A percentile compares a stretch with the other conserved stretches of the same genome.
These are phyloP conservation scores for Talaromyces verruculosus DNA, from an alignment of 2,329 filamentous ascomycete species.

Conservation along the genomic window DNA sequence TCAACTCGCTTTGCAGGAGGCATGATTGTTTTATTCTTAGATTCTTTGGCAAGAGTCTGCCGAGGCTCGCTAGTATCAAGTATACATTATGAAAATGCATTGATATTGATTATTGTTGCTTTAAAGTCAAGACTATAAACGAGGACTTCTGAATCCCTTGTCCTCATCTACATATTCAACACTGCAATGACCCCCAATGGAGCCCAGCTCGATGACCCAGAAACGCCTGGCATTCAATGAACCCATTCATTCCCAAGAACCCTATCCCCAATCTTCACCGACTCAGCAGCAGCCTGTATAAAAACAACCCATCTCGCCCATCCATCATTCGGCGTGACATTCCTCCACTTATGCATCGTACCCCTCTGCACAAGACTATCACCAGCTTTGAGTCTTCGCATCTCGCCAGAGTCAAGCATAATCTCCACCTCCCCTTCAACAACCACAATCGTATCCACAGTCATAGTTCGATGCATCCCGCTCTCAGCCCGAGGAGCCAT, in stretches of 20 bases:
- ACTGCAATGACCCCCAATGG: no score
- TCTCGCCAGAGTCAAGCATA: constrained; percentile 54
- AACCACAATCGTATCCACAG: constrained; percentile 56
- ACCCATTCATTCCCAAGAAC: constrained; percentile 9
- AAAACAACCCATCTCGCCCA: constrained; percentile 51
- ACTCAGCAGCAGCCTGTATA: constrained; percentile 3
- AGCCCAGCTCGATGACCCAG: no score
- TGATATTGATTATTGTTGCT: background rate
- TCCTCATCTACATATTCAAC: no score
- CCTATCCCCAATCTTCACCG: background rate
- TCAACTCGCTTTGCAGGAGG: constrained; percentile 21
- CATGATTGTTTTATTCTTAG: constrained; percentile 7
- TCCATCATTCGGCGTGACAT: constrained; percentile 45
- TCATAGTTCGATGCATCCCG: constrained; percentile 56
- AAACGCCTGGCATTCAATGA: background rate
- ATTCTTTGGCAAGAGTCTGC: background rate
- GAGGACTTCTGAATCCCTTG: no score
- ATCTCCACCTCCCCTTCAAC: constrained; percentile 56
- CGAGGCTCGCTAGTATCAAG: background rate
- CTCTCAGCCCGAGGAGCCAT: constrained; percentile 39
- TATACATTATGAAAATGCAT: background rate
- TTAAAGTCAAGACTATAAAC: no score
- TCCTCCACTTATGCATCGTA: constrained; percentile 57
- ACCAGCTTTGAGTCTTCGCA: constrained; percentile 48
- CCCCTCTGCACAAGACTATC: constrained; percentile 58